phyloP scores from a whole-genome alignment of 2,329 filamentous ascomycete genomes.

The Celoporthe dispersa region DNA sequence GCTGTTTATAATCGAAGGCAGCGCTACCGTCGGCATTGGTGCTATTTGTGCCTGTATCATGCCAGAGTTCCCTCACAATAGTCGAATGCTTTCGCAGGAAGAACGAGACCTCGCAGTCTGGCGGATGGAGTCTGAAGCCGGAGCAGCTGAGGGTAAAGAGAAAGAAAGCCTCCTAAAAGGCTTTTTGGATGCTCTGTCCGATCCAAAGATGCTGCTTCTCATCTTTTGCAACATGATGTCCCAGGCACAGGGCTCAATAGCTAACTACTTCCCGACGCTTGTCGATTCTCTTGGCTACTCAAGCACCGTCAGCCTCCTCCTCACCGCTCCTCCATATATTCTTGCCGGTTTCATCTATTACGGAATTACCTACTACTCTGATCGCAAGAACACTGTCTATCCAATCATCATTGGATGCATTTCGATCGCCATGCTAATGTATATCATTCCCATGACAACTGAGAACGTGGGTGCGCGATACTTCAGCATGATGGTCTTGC shows the following conservation, averaged over 20 bases:
- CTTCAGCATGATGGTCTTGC: conserved; percentile 48
- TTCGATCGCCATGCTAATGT: conserved; percentile 40
- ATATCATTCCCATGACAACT: conserved; percentile 44
- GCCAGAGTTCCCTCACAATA: conserved; percentile 47
- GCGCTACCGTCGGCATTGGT: conserved; percentile 47
- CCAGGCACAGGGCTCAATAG: conserved; percentile 42
- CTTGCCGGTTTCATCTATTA: conserved; percentile 43
- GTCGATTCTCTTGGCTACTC: conserved; percentile 40
- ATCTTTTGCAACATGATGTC: conserved; percentile 46
- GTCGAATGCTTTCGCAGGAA: conserved; percentile 37
- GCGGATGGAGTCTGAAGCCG: conserved; percentile 42
- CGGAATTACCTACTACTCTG: conserved; percentile 41
- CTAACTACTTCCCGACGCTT: conserved; percentile 39
- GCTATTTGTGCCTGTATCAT: conserved; percentile 41
- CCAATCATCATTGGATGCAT: conserved; percentile 42
- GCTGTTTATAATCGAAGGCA: conserved; percentile 53
- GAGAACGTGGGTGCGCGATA: conserved; percentile 45
- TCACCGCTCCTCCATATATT: conserved; percentile 52
- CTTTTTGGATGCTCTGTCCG: conserved; percentile 39
- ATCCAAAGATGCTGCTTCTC: conserved; percentile 43
- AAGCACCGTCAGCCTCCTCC: conserved; percentile 46
- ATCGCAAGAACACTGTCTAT: conserved; percentile 43
- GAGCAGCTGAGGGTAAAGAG: conserved; percentile 44
- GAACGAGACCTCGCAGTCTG: conserved; percentile 41
- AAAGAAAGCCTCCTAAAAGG: conserved; percentile 37